phyloP scores from a whole-genome alignment of 2,329 filamentous ascomycete genomes.

The Sporothrix euskadiensis region DNA sequence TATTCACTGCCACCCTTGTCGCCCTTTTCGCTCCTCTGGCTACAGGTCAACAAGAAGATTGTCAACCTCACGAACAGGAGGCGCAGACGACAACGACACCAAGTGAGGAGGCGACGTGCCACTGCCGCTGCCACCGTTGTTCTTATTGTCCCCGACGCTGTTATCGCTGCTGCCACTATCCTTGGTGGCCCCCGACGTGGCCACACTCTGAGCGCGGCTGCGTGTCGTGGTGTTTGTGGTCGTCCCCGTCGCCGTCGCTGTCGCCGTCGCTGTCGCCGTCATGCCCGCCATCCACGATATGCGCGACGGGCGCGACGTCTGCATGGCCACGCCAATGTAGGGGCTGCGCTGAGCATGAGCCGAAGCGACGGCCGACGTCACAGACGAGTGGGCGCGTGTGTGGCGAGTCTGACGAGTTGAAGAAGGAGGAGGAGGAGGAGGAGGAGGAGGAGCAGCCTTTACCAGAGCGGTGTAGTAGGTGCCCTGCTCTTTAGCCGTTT shows the following conservation, averaged over 20 bases:
- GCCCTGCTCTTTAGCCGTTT: background rate
- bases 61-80: background rate
- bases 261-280: background rate
- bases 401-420: background rate
- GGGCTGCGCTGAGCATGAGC: background rate
- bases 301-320: background rate
- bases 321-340: background rate
- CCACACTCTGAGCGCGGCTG: background rate
- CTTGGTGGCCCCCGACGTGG: background rate
- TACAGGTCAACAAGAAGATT: background rate
- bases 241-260: background rate
- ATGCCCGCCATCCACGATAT: background rate
- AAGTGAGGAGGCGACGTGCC: background rate
- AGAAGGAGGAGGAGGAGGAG: no score
- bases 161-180: background rate
- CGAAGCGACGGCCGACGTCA: background rate
- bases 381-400: background rate
- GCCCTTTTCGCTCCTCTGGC: background rate
- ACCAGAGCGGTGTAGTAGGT: background rate
- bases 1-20: background rate
- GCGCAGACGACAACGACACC: background rate
- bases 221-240: background rate
- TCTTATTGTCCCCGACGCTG: background rate
- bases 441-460: background rate
- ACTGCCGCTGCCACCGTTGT: background rate